phyloP scores from a whole-genome alignment of 768 basidiomycete genomes.

The Leccinum boreale region DNA sequence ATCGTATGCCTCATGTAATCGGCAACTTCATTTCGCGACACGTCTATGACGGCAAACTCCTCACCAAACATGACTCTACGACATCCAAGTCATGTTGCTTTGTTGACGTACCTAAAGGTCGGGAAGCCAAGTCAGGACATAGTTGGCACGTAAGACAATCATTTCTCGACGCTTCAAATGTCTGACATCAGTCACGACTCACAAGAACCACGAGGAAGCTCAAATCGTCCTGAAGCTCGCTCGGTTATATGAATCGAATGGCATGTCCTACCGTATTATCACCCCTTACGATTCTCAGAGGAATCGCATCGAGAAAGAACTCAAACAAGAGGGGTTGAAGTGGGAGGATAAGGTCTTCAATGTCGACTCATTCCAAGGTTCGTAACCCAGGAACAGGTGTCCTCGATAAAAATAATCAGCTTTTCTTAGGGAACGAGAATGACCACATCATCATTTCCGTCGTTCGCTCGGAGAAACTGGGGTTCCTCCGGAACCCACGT shows the following conservation, averaged over 20 bases:
- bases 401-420: conserved; percentile 13
- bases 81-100: conserved; percentile 34
- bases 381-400: conserved; percentile 3
- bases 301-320: conserved; percentile 48
- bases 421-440: conserved; percentile 67
- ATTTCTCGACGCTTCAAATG: background rate
- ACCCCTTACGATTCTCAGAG: conserved; percentile 80
- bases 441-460: conserved; percentile 71
- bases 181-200: background rate
- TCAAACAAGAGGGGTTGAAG: conserved; percentile 44
- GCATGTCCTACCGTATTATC: conserved; percentile 58
- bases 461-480: conserved; percentile 58
- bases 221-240: conserved; percentile 54
- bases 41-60: conserved; percentile 59
- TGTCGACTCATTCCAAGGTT: conserved; percentile 81
- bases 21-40: conserved; percentile 64
- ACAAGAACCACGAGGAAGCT: conserved; percentile 59
- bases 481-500: conserved; percentile 61
- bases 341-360: conserved; percentile 73
- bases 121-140: conserved; percentile 23
- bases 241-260: conserved; percentile 41
- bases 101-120: conserved; percentile 39
- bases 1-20: conserved; percentile 80
- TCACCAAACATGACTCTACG: conserved; percentile 48
- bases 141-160: conserved; percentile 35